Conservation (phyloP, 768 basidiomycete genomes). For the Termitomyces sp. region DNA sequence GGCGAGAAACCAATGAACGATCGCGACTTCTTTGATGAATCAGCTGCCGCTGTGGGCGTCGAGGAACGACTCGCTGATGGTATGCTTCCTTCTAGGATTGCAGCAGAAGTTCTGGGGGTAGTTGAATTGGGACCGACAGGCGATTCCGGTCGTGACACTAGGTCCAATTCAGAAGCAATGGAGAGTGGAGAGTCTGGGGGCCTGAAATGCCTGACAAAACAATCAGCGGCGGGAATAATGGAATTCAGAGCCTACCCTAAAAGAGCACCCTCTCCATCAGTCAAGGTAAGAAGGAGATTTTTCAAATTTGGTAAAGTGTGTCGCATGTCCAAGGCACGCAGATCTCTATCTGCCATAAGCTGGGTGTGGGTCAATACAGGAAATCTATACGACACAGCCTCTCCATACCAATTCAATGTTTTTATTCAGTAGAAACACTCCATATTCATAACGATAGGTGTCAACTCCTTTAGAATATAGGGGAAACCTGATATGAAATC, state of each 20-base stretch:
- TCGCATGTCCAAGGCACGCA: slow-evolving; percentile 87
- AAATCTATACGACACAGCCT: slow-evolving; percentile 5
- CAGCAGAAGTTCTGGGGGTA: slow-evolving; percentile 31
- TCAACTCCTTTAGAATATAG: slow-evolving; percentile 93
- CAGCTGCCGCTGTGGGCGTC: slow-evolving; percentile 46
- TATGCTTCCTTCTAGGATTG: slow-evolving; percentile 27
- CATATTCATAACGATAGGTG: slow-evolving; percentile 96
- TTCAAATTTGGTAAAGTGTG: slow-evolving; percentile 97
- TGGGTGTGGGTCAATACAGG: slow-evolving; percentile 23
- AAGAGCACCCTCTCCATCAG: slow-evolving; percentile 53
- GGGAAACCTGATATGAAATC: slow-evolving; percentile 65
- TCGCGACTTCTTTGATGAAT: slow-evolving; percentile 33
- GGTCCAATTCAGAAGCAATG: slow-evolving; percentile 17
- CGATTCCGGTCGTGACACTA: slow-evolving; percentile 17
- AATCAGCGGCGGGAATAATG: slow-evolving; percentile 13
- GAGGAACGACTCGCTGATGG: slow-evolving; percentile 50
- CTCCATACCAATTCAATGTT: slow-evolving; percentile 84
- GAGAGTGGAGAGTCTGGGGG: slow-evolving; percentile 21
- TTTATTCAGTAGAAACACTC: slow-evolving; percentile 94
- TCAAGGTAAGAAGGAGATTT: slow-evolving; percentile 83
- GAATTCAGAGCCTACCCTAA: slow-evolving; percentile 34
- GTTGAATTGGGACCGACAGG: slow-evolving; percentile 18
- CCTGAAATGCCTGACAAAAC: slow-evolving; percentile 14
- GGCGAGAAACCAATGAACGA: slow-evolving; percentile 58
- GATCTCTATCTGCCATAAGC: slow-evolving; percentile 88